Base-by-base conservation (phyloP, 805 yeast genomes). In the Lipomyces orientalis region DNA sequence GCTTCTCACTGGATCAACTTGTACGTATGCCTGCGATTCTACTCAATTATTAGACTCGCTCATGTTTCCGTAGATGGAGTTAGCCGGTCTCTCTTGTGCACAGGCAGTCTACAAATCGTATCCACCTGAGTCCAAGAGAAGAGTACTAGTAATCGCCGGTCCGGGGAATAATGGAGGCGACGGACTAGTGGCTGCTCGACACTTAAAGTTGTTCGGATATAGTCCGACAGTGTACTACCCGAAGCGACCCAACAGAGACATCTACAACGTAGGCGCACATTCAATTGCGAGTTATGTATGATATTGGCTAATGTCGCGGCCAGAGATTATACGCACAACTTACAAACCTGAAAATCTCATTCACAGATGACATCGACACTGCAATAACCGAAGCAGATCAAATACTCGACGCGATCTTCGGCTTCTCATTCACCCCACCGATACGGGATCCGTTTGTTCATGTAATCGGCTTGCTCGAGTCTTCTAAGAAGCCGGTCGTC, bases 131-230 rank as follows among this genome's bases (percentile, higher is more conserved):
- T 64, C 76, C 12, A 56, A 75, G 33, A 78, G 81, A 51, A 80
- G 78, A 10, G 88, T 93, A 1, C 79, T 93, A 54, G 84, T 95
- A 1, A 81, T 95, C 4, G 92, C 89, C 10, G 99, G 99, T 0
- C 98, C 98, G 0, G 99, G 99, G 1, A 95, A 95, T 75, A 95
- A 95, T 75, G 94, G 84, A 66, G 99, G 98, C 1, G 99, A 95
- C 79, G 99, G 98, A 0, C 80, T 95, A 14, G 99, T 95, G 1
- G 97, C 97, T 35, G 97, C 98, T 1, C 83, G 99, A 55, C 99
- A 95, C 76, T 81, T 95, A 70, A 86, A 86, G 71, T 79, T 93
- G 12, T 87, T 95, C 82, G 95, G 95, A 1, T 91, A 88, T 76
- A 79, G 81, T 4, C 97, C 98, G 1, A 80, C 85, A 4, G 83